Conservation (phyloP, 2,329 filamentous ascomycete genomes). For the Colletotrichum graminicola region DNA sequence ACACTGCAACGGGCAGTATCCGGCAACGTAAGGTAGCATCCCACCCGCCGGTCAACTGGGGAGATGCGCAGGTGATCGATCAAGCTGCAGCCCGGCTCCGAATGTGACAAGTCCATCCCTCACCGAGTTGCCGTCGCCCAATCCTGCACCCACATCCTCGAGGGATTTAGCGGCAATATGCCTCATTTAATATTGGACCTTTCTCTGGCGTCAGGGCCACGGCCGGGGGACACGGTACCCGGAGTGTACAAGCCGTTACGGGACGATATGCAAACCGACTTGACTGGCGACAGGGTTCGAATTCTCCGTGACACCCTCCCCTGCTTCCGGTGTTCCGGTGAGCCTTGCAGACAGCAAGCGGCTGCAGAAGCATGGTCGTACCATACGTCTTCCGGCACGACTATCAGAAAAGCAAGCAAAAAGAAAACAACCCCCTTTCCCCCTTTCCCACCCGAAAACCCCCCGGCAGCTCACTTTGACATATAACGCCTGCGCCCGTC, state of each 20-base stretch:
- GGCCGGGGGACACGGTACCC: neutral
- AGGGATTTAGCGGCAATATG: neutral
- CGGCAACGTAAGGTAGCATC: conserved; percentile 27
- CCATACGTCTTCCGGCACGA: conserved; percentile 35
- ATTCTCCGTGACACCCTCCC: conserved; percentile 37
- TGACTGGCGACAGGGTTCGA: conserved; percentile 28
- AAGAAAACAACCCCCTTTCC: neutral
- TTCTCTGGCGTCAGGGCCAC: neutral
- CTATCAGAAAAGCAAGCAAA: conserved; percentile 2
- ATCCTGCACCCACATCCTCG: conserved; percentile 6
- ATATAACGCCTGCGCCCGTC: conserved; percentile 10
- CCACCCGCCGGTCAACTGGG: conserved; percentile 35
- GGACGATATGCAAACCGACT: neutral
- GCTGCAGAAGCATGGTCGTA: conserved; percentile 28
- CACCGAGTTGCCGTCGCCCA: conserved; percentile 9
- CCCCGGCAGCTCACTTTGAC: neutral
- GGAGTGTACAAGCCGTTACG: neutral
- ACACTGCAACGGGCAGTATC: conserved; percentile 29
- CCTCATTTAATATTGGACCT: neutral
- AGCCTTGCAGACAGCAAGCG: neutral
- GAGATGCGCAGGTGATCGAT: conserved; percentile 39
- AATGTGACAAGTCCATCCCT: conserved; percentile 39
- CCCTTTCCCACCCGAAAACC: too few relatives aligned
- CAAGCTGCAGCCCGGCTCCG: conserved; percentile 24
- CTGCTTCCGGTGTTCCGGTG: neutral